Conservation (phyloP, 2,329 filamentous ascomycete species). For the Didymella glomerata region DNA sequence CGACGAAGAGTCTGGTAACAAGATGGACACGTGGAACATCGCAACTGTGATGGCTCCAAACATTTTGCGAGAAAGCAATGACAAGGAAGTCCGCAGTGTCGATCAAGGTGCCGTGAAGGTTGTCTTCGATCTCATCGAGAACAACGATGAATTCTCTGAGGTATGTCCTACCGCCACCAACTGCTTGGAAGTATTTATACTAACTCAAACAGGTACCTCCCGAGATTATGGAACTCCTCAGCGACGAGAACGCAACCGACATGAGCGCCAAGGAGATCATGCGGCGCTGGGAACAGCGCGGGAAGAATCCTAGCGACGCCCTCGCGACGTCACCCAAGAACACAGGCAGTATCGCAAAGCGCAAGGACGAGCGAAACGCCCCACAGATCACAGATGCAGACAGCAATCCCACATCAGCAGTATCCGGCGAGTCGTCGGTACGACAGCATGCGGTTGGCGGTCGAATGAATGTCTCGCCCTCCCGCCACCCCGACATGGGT, state of each 20-base stretch:
- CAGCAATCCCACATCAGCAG: slow-evolving; percentile 78
- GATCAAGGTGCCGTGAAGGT: slow-evolving; percentile 94
- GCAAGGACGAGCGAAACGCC: slow-evolving; percentile 58
- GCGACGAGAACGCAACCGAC: slow-evolving; percentile 83
- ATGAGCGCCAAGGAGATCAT: slow-evolving; percentile 97
- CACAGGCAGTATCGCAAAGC: slow-evolving; percentile 60
- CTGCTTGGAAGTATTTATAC: not conserved
- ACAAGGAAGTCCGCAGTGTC: slow-evolving; percentile 68
- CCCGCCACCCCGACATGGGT: slow-evolving; percentile 42
- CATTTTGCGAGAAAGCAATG: slow-evolving; percentile 76
- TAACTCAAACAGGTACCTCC: slow-evolving; percentile 78
- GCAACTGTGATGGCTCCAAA: slow-evolving; percentile 98
- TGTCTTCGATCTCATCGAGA: slow-evolving; percentile 87
- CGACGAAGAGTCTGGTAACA: slow-evolving; percentile 94
- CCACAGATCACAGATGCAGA: slow-evolving; percentile 76
- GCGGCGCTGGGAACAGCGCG: slow-evolving; percentile 88
- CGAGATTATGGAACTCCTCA: slow-evolving; percentile 85
- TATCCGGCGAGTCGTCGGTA: slow-evolving; percentile 84
- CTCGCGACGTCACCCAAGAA: slow-evolving; percentile 53
- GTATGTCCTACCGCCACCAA: slow-evolving; percentile 65
- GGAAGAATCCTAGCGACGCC: slow-evolving; percentile 68
- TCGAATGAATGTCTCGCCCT: slow-evolving; percentile 39
- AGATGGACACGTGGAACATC: slow-evolving; percentile 98
- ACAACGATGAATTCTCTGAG: slow-evolving; percentile 96
- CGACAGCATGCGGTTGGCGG: slow-evolving; percentile 67